A percentile compares a stretch with the other conserved stretches of the same genome.
phyloP scores from a whole-genome alignment of 129 eudicot species.

The Arctium lappa region DNA sequence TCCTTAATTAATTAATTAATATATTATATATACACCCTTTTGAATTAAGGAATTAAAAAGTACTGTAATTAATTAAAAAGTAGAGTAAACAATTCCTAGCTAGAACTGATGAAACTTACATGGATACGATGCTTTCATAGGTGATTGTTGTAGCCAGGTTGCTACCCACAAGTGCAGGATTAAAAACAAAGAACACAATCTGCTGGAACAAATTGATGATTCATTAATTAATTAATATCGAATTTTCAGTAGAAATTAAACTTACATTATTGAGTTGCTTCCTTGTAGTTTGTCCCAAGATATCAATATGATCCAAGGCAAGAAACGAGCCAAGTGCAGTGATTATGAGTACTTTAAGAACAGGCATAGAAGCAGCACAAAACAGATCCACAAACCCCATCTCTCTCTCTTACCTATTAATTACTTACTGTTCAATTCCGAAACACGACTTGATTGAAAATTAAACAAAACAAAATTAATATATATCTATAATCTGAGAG shows the following conservation, averaged over 20 bases:
- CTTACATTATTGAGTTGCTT: slow-evolving; percentile 62
- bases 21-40: too few relatives aligned
- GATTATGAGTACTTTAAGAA: slow-evolving; percentile 69
- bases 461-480: background rate
- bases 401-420: background rate
- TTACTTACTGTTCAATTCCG: background rate
- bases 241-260: background rate
- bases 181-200: slow-evolving; percentile 77
- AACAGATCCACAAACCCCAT: slow-evolving; percentile 70
- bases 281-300: slow-evolving; percentile 55
- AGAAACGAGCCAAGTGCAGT: slow-evolving; percentile 74
- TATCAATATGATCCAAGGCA: slow-evolving; percentile 53
- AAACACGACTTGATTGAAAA: background rate
- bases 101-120: slow-evolving; percentile 38
- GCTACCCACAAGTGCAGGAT: slow-evolving; percentile 76
- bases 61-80: too few relatives aligned
- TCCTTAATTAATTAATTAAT: too few relatives aligned
- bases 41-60: too few relatives aligned
- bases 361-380: slow-evolving; percentile 66
- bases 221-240: too few relatives aligned
- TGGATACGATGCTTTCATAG: slow-evolving; percentile 43
- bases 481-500: too few relatives aligned
- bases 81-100: too few relatives aligned
- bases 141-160: slow-evolving; percentile 78
- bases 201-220: background rate